Percentiles rank a stretch among this genome's conserved stretches.
Evolutionary conservation across 2,329 filamentous ascomycete species (phyloP).

Genomic region (Epichloe aotearoae): DNA sequence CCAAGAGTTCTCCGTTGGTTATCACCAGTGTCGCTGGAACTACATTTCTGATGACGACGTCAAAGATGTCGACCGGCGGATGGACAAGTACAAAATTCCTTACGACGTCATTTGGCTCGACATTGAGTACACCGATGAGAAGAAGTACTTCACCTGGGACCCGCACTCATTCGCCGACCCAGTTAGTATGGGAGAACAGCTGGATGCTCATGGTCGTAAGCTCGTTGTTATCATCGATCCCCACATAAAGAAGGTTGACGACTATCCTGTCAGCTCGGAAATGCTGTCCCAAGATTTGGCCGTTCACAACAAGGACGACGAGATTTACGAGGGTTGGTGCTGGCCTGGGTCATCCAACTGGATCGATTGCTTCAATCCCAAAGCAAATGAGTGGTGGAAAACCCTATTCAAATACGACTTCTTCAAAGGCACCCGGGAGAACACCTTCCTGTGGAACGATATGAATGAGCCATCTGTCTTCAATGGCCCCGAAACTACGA

Average conservation of each 20-base stretch:
- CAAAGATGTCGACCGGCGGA: constrained; percentile 88
- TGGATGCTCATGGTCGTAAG: constrained; percentile 76
- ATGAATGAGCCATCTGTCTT: constrained; percentile 99
- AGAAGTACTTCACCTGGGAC: constrained; percentile 98
- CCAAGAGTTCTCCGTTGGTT: constrained; percentile 81
- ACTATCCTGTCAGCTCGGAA: constrained; percentile 66
- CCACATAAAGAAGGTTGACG: constrained; percentile 85
- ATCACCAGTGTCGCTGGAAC: constrained; percentile 98
- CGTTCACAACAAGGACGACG: constrained; percentile 79
- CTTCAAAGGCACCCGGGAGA: constrained; percentile 76
- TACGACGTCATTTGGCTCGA: constrained; percentile 99
- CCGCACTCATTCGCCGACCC: constrained; percentile 77
- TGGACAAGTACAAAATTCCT: constrained; percentile 88
- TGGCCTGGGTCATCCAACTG: constrained; percentile 97
- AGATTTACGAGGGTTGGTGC: constrained; percentile 92
- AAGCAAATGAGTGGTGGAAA: constrained; percentile 83
- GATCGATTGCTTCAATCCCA: constrained; percentile 94
- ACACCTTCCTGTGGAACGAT: constrained; percentile 96
- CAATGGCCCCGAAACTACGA: constrained; percentile 94
- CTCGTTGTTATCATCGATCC: constrained; percentile 92
- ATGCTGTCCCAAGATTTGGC: constrained; percentile 73
- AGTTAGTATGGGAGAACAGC: constrained; percentile 72
- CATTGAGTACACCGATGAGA: constrained; percentile 91
- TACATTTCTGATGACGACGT: constrained; percentile 96
- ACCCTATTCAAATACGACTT: constrained; percentile 72